Conservation (phyloP, 1,284 basidiomycete genomes). For the Naganishia sp. region DNA sequence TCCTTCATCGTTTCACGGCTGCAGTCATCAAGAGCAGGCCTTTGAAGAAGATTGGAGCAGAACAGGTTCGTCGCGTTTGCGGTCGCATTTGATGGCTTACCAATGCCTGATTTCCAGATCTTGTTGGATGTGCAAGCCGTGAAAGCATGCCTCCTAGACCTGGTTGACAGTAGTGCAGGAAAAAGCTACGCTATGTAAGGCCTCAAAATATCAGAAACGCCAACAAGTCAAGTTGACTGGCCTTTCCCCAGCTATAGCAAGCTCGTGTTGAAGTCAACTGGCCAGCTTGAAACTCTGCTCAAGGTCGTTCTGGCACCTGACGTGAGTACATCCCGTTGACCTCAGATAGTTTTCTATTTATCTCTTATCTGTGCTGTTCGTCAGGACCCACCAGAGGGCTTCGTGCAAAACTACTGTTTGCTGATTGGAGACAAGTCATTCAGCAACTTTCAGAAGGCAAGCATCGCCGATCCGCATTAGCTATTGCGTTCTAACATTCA, state of each 20-base stretch:
- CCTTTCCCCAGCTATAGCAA: constrained; percentile 64
- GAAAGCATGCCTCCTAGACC: constrained; percentile 76
- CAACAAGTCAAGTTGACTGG: not conserved
- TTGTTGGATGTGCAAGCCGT: constrained; percentile 86
- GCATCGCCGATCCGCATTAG: too few relatives aligned
- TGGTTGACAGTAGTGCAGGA: constrained; percentile 61
- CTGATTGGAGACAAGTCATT: constrained; percentile 89
- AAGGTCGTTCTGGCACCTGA: constrained; percentile 91
- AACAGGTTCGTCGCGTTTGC: constrained; percentile 65
- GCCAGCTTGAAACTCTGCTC: constrained; percentile 80
- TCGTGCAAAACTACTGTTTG: constrained; percentile 89
- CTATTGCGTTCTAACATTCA: too few relatives aligned
- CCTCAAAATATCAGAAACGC: too few relatives aligned
- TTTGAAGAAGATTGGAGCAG: constrained; percentile 83
- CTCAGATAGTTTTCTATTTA: too few relatives aligned
- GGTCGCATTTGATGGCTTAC: not conserved
- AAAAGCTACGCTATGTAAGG: constrained; percentile 41
- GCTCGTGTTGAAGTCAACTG: constrained; percentile 70
- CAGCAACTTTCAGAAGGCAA: constrained; percentile 94
- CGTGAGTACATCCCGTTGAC: constrained; percentile 56
- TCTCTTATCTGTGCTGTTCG: not conserved
- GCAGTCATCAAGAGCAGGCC: constrained; percentile 83
- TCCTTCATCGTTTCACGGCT: constrained; percentile 81
- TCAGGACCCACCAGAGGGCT: constrained; percentile 85
- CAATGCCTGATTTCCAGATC: constrained; percentile 59